Conservation (phyloP, 2,329 filamentous ascomycete species). For the Berkeleyomyces basicola region DNA sequence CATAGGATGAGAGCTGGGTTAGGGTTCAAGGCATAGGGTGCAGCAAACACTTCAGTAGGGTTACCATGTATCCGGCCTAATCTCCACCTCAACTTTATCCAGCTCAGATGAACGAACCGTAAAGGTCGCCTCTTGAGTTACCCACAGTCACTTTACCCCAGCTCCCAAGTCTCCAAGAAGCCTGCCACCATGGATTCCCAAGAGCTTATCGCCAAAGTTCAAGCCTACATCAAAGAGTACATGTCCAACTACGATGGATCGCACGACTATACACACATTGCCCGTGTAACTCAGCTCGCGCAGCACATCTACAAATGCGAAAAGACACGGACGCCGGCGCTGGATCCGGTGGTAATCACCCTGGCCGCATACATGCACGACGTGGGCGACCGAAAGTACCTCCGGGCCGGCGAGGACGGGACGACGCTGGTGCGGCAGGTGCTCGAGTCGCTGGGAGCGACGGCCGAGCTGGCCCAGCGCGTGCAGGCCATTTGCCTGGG, state of each 20-base stretch:
- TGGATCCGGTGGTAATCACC: constrained; percentile 32
- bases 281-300: constrained; percentile 60
- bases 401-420: constrained; percentile 37
- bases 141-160: too few species aligned
- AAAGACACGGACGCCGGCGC: constrained; percentile 17
- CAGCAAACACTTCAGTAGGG: too few species aligned
- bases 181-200: constrained; percentile 14
- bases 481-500: constrained; percentile 58
- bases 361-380: constrained; percentile 72
- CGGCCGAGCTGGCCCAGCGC: constrained; percentile 39
- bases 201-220: constrained; percentile 38
- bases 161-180: too few species aligned
- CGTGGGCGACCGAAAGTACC: constrained; percentile 74
- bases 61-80: too few species aligned
- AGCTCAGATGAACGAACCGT: too few species aligned
- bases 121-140: too few species aligned
- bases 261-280: constrained; percentile 75
- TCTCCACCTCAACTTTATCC: too few species aligned
- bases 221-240: constrained; percentile 49
- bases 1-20: too few species aligned
- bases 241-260: constrained; percentile 70
- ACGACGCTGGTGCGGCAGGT: constrained; percentile 38
- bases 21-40: too few species aligned
- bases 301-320: constrained; percentile 43
- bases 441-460: constrained; percentile 40